Conservation (phyloP, 805 yeast species). For the Metschnikowia aberdeeniae region DNA sequence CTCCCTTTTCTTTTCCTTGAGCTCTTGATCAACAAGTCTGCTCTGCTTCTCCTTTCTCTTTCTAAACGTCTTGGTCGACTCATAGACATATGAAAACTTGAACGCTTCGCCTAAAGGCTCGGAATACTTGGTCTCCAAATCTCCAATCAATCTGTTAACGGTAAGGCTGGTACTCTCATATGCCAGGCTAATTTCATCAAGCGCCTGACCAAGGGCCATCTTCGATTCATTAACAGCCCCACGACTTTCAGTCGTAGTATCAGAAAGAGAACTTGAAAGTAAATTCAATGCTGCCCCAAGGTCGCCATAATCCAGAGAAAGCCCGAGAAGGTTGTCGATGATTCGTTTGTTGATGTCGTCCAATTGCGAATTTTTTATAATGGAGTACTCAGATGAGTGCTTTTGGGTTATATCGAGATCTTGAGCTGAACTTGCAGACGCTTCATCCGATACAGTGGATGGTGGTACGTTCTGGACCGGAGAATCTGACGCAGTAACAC, state of each 20-base stretch:
- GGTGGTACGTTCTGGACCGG: not conserved
- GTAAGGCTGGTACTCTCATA: slow-evolving; percentile 64
- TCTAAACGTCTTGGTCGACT: slow-evolving; percentile 58
- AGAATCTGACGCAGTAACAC: not conserved
- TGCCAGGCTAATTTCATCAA: slow-evolving; percentile 83
- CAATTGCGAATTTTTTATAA: slow-evolving; percentile 34
- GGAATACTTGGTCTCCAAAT: slow-evolving; percentile 54
- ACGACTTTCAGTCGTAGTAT: slow-evolving; percentile 19
- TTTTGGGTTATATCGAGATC: not conserved
- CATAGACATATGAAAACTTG: slow-evolving; percentile 55
- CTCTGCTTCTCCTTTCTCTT: slow-evolving; percentile 35
- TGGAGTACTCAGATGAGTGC: slow-evolving; percentile 1
- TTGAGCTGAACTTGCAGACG: not conserved
- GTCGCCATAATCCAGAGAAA: slow-evolving; percentile 66
- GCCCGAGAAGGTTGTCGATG: slow-evolving; percentile 51
- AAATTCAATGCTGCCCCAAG: slow-evolving; percentile 59
- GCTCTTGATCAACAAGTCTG: slow-evolving; percentile 27
- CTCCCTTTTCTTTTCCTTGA: slow-evolving; percentile 29
- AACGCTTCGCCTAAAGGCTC: slow-evolving; percentile 73
- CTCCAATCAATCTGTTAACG: slow-evolving; percentile 48
- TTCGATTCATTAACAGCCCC: slow-evolving; percentile 20
- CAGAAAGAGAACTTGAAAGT: slow-evolving; percentile 47
- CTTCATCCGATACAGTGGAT: slow-evolving; percentile 15
- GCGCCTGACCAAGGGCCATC: slow-evolving; percentile 28
- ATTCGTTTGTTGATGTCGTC: slow-evolving; percentile 57